Percentiles rank a stretch among this genome's conserved stretches.
Evolutionary conservation across 2,329 filamentous ascomycete species (phyloP).

Genomic region (Ceratocystis albifundus): DNA sequence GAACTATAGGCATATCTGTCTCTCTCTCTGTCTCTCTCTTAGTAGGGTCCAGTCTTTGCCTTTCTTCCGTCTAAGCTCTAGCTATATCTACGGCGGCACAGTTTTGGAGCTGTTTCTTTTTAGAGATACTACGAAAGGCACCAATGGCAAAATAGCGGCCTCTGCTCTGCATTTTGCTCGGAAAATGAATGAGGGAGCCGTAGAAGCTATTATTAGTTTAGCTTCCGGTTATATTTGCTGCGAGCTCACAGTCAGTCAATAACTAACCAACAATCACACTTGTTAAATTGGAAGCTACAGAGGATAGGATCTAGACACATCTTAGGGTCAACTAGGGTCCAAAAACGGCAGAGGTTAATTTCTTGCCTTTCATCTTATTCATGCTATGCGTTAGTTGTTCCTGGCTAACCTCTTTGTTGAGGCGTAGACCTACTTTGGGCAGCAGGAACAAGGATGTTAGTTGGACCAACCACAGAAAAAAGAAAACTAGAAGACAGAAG

Average conservation of each 20-base stretch:
- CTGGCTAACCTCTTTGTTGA: neutral
- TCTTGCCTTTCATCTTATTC: neutral
- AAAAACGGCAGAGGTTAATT: neutral
- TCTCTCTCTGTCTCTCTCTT: too few species aligned
- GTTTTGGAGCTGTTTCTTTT: neutral
- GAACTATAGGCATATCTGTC: too few species aligned
- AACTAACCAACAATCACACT: neutral
- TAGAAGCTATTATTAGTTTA: neutral
- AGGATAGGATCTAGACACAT: neutral
- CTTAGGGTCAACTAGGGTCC: neutral
- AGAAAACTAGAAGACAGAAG: neutral
- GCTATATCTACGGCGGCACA: neutral
- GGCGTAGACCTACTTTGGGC: neutral
- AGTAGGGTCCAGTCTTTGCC: too few species aligned
- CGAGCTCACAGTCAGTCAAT: neutral
- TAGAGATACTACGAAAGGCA: neutral
- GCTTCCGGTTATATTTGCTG: neutral
- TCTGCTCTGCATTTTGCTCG: neutral
- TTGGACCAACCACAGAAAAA: neutral
- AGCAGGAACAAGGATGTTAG: conserved; percentile 1
- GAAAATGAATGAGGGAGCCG: too few species aligned
- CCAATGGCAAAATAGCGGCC: neutral
- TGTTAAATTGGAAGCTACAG: neutral
- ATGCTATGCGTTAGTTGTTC: neutral
- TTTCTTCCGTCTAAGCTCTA: too few species aligned